Base-by-base conservation (phyloP, 1,284 basidiomycete genomes). In the Fistulinella cinereoalba region DNA sequence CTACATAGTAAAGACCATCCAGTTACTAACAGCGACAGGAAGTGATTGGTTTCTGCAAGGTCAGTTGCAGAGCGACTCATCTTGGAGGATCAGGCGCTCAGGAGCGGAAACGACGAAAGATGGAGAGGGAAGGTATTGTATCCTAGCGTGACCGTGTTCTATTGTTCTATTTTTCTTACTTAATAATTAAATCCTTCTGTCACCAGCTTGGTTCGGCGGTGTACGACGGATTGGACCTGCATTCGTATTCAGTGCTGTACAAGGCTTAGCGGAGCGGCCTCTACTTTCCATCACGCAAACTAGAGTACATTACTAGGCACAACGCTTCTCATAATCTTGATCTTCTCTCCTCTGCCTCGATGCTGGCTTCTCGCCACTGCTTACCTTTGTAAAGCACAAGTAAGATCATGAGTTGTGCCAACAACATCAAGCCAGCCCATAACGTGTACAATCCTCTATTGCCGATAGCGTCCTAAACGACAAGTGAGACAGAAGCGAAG, bases 51-150 rank as follows among this genome's bases (percentile, higher is more conserved):
- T 22, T 65, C 74, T 27, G 72, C 80, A 24, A 80, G 92, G 77
- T 81, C 83, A 53, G 88, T 87, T 18, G 86, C 88, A n/a, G 92
- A 96, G 68, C 74, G 80, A 51, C 69, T 96, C 48, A 92, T 95
- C 51, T 61, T 83, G 47, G 93, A 95, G 68, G 92, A 96, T n/a
- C n/a, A n/a, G n/a, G n/a, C n/a, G n/a, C n/a, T 41, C 86, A 88
- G 68, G 88, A 91, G 64, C 74, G 89, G 58, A 92, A 92, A 67
- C 75, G 80, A 62, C 72, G 85, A 53, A 71, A 74, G 48, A 83
- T 85, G 77, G 85, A 85, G 51, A 68, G 79, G 48, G 80, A 82
- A 44, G 67, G 66, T 49, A 47, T 58, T 46, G 47, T 45, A 45
- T 41, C 40, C 25, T 62, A 62, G 50, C 4, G 10, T n/a, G 18